These are phyloP conservation scores for Rhododendron mucronatum DNA, from an alignment of 148 eudicot genomes.

Conservation along the genomic window DNA sequence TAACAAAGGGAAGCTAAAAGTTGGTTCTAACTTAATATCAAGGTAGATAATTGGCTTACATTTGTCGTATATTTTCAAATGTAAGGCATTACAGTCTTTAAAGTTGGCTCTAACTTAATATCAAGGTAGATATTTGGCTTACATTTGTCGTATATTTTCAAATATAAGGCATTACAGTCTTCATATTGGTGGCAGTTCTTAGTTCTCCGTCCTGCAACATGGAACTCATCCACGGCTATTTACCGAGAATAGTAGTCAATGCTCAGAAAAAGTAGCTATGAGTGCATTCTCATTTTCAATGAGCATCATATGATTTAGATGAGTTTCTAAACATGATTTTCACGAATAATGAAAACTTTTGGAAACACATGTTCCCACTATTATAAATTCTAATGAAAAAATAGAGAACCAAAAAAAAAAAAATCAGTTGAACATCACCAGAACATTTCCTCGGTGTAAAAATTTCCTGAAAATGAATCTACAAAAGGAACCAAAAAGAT, in stretches of 20 bases:
- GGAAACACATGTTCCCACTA: too few relatives aligned
- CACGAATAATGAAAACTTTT: not conserved
- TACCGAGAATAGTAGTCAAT: not conserved
- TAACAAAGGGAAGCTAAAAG: not conserved
- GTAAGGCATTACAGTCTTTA: not conserved
- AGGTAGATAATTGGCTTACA: not conserved
- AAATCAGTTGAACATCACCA: not conserved
- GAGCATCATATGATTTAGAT: not conserved
- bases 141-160: not conserved
- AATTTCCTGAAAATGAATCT: not conserved
- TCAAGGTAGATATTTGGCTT: not conserved
- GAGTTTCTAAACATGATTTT: not conserved
- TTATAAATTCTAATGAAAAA: not conserved
- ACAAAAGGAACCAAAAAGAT: not conserved
- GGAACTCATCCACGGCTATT: not conserved
- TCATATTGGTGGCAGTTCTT: not conserved
- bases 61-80: not conserved
- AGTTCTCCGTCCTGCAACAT: not conserved
- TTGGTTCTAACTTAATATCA: not conserved
- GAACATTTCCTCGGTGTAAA: not conserved
- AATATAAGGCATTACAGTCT: not conserved
- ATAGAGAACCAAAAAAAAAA: not conserved
- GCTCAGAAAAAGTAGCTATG: not conserved
- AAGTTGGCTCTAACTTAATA: not conserved
- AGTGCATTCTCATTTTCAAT: not conserved